Conservation (phyloP, 2,329 filamentous ascomycete species). For the Escovopsis sp. region DNA sequence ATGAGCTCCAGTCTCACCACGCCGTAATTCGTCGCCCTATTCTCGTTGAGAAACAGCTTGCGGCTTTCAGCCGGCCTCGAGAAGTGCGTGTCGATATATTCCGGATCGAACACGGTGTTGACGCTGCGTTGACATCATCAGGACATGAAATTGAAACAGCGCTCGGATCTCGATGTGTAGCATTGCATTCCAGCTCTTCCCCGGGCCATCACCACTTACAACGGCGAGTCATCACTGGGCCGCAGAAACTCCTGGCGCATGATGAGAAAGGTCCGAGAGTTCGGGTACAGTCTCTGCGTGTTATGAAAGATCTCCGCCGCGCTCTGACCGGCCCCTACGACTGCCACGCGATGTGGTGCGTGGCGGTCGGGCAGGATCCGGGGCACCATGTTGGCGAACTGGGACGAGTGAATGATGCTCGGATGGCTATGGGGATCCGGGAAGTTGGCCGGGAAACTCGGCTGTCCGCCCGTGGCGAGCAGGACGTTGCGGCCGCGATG, state of each 20-base stretch:
- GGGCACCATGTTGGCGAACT: slow-evolving; percentile 55
- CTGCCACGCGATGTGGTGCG: slow-evolving; percentile 57
- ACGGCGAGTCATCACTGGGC: slow-evolving; percentile 90
- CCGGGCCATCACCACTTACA: slow-evolving; percentile 38
- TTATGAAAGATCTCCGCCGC: slow-evolving; percentile 93
- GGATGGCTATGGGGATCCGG: slow-evolving; percentile 45
- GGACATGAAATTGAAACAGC: slow-evolving; percentile 1
- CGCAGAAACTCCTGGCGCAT: slow-evolving; percentile 73
- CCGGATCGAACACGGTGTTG: slow-evolving; percentile 92
- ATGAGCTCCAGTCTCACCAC: slow-evolving; percentile 86
- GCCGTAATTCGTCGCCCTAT: slow-evolving; percentile 83
- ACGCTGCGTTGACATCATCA: slow-evolving; percentile 41
- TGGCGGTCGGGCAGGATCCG: slow-evolving; percentile 40
- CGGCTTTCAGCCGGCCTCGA: slow-evolving; percentile 48
- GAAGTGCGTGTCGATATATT: slow-evolving; percentile 65
- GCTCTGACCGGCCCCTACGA: slow-evolving; percentile 81
- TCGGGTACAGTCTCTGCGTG: slow-evolving; percentile 67
- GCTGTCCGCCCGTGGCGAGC: slow-evolving; percentile 42
- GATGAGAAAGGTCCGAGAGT: slow-evolving; percentile 59
- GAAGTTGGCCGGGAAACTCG: slow-evolving; percentile 54
- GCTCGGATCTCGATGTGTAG: too few species aligned
- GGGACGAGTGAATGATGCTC: slow-evolving; percentile 73
- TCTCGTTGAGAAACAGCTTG: slow-evolving; percentile 42
- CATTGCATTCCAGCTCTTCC: not conserved
- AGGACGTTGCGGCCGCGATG: slow-evolving; percentile 51